Evolutionary conservation across 2,329 filamentous ascomycete species (phyloP), one percentile per base, ranked within the genome.

Genomic region (Cercospora zeae-maydis): DNA sequence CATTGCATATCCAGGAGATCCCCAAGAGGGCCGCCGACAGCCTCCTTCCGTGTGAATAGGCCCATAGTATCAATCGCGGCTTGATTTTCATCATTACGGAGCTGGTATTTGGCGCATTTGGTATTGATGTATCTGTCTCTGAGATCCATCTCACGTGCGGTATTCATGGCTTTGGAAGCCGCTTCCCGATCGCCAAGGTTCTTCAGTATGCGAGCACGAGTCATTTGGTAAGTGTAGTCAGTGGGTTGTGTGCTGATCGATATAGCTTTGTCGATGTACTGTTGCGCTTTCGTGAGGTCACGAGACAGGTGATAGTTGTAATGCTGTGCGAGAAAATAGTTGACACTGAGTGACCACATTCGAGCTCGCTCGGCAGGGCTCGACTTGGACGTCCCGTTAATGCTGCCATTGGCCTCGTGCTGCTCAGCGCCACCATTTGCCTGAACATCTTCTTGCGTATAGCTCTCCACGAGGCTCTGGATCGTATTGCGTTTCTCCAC

Each of bases 1-100:
- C 93, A 97, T 78, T 99, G 95, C 95, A 99, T 99, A 71, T 99
- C 95, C 68, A 96, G 84, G 36, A 99, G 85, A 76, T 99, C 95
- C 53, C 89, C 90, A 42, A 99, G 81, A 4, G 96, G 91, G 1
- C 95, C 95, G 5, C 92, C 92, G 11, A 89, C 84, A 3, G 92
- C 90, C 73, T 99, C 95, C 58, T 93, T 93, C 59, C 93, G 85
- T 0, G 96, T 99, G 78, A 99, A 99, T 67, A 97, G 85, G 66
- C 92, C 91, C 83, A 98, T 92, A 0, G 92, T 96, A 71, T 91
- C 86, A 58, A 98, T 80, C 0, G 91, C 93, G 70, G 87, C 87
- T 57, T 96, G 91, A 73, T 91, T 95, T 74, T 97, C 87, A 76
- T 97, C 87, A 78, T 96, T 96, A 60, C 95, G 88, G 53, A 99